These are phyloP conservation scores for Zygosaccharomyces siamensis DNA, from an alignment of 805 yeast genomes.

Conservation along the genomic window DNA sequence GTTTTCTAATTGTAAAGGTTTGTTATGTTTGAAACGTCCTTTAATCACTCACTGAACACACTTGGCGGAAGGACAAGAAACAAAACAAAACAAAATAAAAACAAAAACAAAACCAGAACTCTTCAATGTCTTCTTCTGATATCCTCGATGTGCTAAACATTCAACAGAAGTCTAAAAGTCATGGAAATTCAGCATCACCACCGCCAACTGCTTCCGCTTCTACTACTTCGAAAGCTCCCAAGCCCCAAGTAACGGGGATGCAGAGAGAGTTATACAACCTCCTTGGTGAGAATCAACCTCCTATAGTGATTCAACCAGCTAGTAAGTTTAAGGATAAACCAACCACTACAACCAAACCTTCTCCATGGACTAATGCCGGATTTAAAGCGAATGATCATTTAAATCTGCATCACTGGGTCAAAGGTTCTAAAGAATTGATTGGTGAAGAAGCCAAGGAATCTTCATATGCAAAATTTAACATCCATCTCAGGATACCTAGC, in stretches of 20 bases:
- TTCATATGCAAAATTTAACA: slow-evolving; percentile 70
- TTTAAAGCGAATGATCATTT: slow-evolving; percentile 59
- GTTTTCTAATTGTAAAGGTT: not conserved
- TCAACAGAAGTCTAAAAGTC: slow-evolving; percentile 35
- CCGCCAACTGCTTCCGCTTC: slow-evolving; percentile 16
- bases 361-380: slow-evolving; percentile 74
- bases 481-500: slow-evolving; percentile 61
- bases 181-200: slow-evolving; percentile 17
- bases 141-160: slow-evolving; percentile 73
- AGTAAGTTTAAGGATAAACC: slow-evolving; percentile 59
- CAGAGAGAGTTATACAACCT: slow-evolving; percentile 84
- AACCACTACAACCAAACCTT: slow-evolving; percentile 54
- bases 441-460: slow-evolving; percentile 39
- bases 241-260: slow-evolving; percentile 55
- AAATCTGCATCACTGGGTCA: slow-evolving; percentile 77
- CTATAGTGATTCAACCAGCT: slow-evolving; percentile 52
- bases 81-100: no score
- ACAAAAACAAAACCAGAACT: slow-evolving; percentile 13
- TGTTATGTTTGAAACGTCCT: not conserved
- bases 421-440: slow-evolving; percentile 52
- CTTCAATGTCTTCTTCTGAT: slow-evolving; percentile 48
- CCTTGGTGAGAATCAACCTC: slow-evolving; percentile 89
- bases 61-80: no score
- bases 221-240: slow-evolving; percentile 14
- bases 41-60: not conserved